A percentile compares a stretch with the other conserved stretches of the same genome.
phyloP scores from a whole-genome alignment of 176 grass and related monocot genomes.

The Aegilops umbellulata region DNA sequence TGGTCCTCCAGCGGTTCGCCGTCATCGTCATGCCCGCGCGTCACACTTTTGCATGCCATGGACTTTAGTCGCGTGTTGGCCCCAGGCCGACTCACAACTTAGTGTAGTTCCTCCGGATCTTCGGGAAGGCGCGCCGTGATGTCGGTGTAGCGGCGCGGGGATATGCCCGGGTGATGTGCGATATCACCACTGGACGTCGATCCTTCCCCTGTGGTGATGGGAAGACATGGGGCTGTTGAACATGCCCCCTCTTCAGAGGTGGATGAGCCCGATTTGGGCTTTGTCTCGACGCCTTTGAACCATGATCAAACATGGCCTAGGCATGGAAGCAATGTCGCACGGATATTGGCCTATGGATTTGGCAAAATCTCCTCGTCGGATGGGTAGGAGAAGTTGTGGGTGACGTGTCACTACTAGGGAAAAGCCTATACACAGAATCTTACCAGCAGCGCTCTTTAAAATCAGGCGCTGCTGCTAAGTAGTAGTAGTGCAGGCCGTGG shows the following conservation, averaged over 20 bases:
- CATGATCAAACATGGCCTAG: not conserved
- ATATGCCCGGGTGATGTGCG: not conserved
- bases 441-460: no score
- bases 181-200: no score
- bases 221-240: not conserved
- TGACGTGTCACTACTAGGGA: no score
- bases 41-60: not conserved
- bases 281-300: not conserved
- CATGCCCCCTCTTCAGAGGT: not conserved
- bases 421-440: no score
- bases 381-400: not conserved
- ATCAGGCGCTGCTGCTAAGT: no score
- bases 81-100: not conserved
- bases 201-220: not conserved
- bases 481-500: no score
- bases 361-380: not conserved
- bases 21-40: rapidly evolving
- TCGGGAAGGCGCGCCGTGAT: not conserved
- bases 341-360: not conserved
- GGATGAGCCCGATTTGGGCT: not conserved
- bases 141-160: not conserved
- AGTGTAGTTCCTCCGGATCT: not conserved
- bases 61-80: not conserved
- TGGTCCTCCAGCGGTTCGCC: not conserved
- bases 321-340: not conserved